Base-by-base conservation (phyloP, 2,329 filamentous ascomycete species). In the Neonectria neomacrospora region DNA sequence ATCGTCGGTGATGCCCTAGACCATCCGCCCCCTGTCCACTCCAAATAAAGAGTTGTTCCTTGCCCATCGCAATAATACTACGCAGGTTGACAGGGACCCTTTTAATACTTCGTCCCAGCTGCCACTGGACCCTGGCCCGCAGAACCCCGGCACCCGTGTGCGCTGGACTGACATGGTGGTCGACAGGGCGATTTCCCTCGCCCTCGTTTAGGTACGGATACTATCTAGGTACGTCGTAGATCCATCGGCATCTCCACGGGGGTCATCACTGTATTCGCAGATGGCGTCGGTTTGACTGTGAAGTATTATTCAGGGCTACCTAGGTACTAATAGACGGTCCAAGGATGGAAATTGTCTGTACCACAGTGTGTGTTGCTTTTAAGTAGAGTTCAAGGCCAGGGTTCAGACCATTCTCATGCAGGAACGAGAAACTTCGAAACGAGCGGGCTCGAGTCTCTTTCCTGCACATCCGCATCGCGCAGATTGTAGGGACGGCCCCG, bases 401-500 rank as follows among this genome's bases (percentile, higher is more conserved):
- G n/a, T 50, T 26, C 50, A 37, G 51, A 34, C 45, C 45, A 22
- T 52, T 58, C 32, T 54, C 41, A 51, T 58, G 60, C 54, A 63
- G 60, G 60, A 58, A 54, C 60, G 50, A 37, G 34, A 2, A 37
- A n/a, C 34, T n/a, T 6, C 5, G 34, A 37, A 37, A 26, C 34
- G 6, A 6, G 34, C 34, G 34, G 34, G 34, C 34, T n/a, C 16
- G 34, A 37, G 34, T 37, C n/a, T 41, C 8, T 5, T 41, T 41
- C 37, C 37, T 41, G 37, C 37, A 37, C n/a, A 41, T 48, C 20
- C 37, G 54, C 22, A n/a, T 26, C 16, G n/a, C 5, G 39, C 18
- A 54, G 52, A 61, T 61, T 53, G 54, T 57, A 62, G 48, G 54
- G 50, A 54, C 28, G 18, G 53, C 48, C 62, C 58, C 54, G 57